A percentile compares a stretch with the other conserved stretches of the same genome.
These are phyloP conservation scores for Xerocomellus amylosporus DNA, from an alignment of 768 basidiomycete species.

Conservation along the genomic window DNA sequence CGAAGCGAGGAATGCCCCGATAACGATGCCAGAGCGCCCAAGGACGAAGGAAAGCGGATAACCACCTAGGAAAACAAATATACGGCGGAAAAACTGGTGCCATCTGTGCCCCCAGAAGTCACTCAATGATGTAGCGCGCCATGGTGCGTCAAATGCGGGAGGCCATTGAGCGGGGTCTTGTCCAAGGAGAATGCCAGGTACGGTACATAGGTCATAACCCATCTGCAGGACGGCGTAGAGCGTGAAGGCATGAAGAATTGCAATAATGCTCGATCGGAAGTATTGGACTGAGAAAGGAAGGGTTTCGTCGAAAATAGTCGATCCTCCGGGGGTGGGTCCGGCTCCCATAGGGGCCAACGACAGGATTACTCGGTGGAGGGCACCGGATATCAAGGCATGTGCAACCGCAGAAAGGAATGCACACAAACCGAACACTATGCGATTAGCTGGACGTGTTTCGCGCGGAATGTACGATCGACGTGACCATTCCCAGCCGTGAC, in stretches of 20 bases:
- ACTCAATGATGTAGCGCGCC: background rate
- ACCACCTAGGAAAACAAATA: background rate
- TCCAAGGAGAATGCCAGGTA: background rate
- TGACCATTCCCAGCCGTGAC: background rate
- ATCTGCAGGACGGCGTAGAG: background rate
- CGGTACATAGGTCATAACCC: background rate
- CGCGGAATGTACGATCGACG: background rate
- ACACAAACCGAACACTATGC: background rate
- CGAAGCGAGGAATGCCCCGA: background rate
- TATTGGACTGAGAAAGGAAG: background rate
- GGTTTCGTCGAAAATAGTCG: background rate
- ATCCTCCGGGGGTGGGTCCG: background rate
- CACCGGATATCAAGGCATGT: background rate
- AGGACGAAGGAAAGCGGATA: background rate
- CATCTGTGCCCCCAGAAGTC: background rate
- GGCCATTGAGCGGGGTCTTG: slow-evolving; percentile 2
- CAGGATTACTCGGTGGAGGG: background rate
- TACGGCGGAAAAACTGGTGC: slow-evolving; percentile 2
- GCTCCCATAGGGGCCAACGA: background rate
- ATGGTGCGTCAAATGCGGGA: background rate
- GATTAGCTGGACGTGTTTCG: background rate
- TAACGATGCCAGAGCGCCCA: background rate
- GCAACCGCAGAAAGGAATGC: background rate
- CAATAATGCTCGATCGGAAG: background rate
- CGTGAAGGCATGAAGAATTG: background rate